Percentiles rank a stretch among this genome's conserved stretches.
Evolutionary conservation across 2,329 filamentous ascomycete genomes (phyloP).

Genomic region (Alternaria longipes): DNA sequence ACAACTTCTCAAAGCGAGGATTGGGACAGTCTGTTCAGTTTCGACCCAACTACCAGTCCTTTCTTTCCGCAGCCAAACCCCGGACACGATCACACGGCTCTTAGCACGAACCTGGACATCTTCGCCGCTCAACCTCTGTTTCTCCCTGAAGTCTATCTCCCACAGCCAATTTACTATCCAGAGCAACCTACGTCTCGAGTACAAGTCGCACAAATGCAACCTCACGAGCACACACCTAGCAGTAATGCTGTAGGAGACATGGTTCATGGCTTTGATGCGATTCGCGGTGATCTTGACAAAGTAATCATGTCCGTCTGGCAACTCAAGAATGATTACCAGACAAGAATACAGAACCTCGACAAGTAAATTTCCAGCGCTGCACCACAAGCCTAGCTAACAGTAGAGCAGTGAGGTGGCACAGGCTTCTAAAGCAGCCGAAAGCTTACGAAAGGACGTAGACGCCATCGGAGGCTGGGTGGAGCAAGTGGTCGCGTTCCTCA

Average conservation of each 20-base stretch:
- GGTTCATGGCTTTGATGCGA: not conserved
- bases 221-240: not conserved
- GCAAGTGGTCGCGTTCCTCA: not conserved
- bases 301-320: not conserved
- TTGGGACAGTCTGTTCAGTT: not conserved
- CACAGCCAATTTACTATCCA: not conserved
- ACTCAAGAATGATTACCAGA: not conserved
- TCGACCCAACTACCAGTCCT: not conserved
- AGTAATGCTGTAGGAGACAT: not conserved
- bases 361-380: not conserved
- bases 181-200: not conserved
- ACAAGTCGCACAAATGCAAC: not conserved
- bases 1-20: not conserved
- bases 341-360: not conserved
- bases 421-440: not conserved
- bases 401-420: not conserved
- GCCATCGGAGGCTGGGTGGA: constrained; percentile 1
- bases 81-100: not conserved
- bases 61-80: not conserved
- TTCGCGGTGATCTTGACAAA: not conserved
- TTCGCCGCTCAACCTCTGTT: not conserved
- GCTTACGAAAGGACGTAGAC: constrained; percentile 6
- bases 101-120: not conserved
- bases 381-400: not conserved
- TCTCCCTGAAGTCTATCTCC: not conserved